phyloP scores from a whole-genome alignment of 2,329 filamentous ascomycete species.

The Parastagonospora avenae region DNA sequence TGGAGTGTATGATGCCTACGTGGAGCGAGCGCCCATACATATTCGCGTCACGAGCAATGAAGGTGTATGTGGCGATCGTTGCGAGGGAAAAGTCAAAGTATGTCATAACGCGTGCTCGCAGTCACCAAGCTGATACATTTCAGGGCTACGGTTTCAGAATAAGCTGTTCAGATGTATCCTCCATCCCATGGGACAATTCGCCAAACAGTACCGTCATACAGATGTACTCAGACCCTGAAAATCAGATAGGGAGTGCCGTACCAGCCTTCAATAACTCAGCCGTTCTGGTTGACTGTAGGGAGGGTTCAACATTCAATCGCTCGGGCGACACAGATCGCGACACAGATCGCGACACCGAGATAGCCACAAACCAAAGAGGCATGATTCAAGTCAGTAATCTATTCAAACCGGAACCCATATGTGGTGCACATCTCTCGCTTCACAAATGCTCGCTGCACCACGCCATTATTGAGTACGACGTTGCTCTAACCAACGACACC shows the following conservation, averaged over 20 bases:
- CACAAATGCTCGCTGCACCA: conserved; percentile 7
- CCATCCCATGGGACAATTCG: conserved; percentile 5
- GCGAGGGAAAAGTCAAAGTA: not conserved
- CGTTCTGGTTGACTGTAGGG: not conserved
- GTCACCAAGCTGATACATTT: not conserved
- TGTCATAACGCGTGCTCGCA: not conserved
- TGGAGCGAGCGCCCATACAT: not conserved
- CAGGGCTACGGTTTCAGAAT: conserved; percentile 3
- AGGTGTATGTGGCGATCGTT: not conserved
- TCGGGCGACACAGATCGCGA: not conserved
- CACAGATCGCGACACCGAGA: too few species aligned
- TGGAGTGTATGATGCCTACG: not conserved
- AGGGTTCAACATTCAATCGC: not conserved
- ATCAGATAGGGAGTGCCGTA: not conserved
- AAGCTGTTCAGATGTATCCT: conserved; percentile 3
- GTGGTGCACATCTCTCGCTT: conserved; percentile 5
- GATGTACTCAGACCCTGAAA: not conserved
- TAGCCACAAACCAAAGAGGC: not conserved
- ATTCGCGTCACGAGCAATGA: not conserved
- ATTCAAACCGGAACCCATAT: conserved; percentile 8
- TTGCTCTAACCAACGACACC: not conserved
- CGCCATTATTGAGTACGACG: conserved; percentile 6
- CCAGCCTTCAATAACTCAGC: not conserved
- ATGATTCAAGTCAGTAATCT: conserved; percentile 4
- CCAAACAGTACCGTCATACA: not conserved